phyloP scores from a whole-genome alignment of 768 basidiomycete species.

The Lyophyllum shimeji region DNA sequence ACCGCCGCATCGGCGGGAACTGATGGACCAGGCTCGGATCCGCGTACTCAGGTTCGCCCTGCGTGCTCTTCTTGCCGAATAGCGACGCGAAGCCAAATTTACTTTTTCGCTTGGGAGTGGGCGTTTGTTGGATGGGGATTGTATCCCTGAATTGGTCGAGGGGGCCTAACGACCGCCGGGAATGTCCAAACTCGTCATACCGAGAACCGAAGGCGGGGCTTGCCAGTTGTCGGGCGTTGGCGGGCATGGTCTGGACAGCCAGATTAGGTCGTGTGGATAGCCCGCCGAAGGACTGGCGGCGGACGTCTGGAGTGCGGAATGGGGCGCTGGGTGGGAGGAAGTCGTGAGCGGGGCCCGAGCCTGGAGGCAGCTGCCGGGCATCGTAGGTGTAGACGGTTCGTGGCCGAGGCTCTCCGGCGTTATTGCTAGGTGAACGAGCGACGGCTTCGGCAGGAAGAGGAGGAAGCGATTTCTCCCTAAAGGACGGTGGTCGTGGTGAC shows the following conservation, averaged over 20 bases:
- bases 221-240: slow-evolving; percentile 26
- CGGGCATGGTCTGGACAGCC: slow-evolving; percentile 50
- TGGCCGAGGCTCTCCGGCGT: slow-evolving; percentile 48
- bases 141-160: slow-evolving; percentile 35
- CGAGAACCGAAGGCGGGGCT: slow-evolving; percentile 38
- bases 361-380: slow-evolving; percentile 47
- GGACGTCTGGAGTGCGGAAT: slow-evolving; percentile 54
- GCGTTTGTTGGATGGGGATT: slow-evolving; percentile 20
- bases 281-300: slow-evolving; percentile 80
- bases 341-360: slow-evolving; percentile 42
- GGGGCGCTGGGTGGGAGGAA: slow-evolving; percentile 64
- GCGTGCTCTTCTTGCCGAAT: slow-evolving; percentile 53
- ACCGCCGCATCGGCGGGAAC: slow-evolving; percentile 48
- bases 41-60: slow-evolving; percentile 29
- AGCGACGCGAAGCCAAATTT: slow-evolving; percentile 69
- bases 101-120: slow-evolving; percentile 63
- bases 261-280: slow-evolving; percentile 56
- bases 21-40: slow-evolving; percentile 41
- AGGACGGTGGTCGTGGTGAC: slow-evolving; percentile 15
- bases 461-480: slow-evolving; percentile 74
- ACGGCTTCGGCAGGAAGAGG: slow-evolving; percentile 62
- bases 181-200: slow-evolving; percentile 76
- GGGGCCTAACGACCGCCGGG: slow-evolving; percentile 56
- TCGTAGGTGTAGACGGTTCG: slow-evolving; percentile 67
- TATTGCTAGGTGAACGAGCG: slow-evolving; percentile 33